Percentiles rank a stretch among this genome's conserved stretches.
Conservation (phyloP, 2,329 filamentous ascomycete genomes). For the Calonectria leucothoes region DNA sequence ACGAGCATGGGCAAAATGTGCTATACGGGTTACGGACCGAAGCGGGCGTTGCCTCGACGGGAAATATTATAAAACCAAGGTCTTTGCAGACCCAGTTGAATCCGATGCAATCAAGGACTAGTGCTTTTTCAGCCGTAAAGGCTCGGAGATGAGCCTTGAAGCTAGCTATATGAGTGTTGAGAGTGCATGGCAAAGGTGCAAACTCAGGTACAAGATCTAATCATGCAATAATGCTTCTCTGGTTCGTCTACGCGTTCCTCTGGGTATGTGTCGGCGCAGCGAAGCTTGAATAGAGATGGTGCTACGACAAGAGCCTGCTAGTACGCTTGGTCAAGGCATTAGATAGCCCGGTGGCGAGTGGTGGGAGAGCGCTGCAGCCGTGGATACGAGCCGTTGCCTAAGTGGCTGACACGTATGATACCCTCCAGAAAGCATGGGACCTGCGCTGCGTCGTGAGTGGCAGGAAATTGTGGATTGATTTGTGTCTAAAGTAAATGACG, state of each 20-base stretch:
- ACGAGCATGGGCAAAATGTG: neutral
- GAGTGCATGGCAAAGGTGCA: neutral
- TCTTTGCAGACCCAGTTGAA: neutral
- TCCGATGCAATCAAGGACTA: neutral
- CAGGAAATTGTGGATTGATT: neutral
- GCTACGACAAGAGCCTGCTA: neutral
- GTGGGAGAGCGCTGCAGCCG: neutral
- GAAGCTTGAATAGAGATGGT: neutral
- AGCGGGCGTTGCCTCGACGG: neutral
- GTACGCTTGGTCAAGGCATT: neutral
- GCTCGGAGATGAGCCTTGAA: neutral
- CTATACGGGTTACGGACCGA: neutral
- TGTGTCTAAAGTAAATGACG: neutral
- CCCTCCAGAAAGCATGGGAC: neutral
- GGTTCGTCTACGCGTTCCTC: neutral
- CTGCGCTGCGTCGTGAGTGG: neutral
- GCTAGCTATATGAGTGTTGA: neutral
- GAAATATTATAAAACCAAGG: neutral
- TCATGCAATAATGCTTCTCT: neutral
- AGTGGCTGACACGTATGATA: slow-evolving; percentile 5
- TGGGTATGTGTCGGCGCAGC: neutral
- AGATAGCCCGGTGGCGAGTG: neutral
- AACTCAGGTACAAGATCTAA: neutral
- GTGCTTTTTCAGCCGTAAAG: neutral
- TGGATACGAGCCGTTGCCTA: neutral